A percentile compares a stretch with the other conserved stretches of the same genome.
These are phyloP conservation scores for Didymella pomorum DNA, from an alignment of 2,329 filamentous ascomycete genomes.

Conservation along the genomic window DNA sequence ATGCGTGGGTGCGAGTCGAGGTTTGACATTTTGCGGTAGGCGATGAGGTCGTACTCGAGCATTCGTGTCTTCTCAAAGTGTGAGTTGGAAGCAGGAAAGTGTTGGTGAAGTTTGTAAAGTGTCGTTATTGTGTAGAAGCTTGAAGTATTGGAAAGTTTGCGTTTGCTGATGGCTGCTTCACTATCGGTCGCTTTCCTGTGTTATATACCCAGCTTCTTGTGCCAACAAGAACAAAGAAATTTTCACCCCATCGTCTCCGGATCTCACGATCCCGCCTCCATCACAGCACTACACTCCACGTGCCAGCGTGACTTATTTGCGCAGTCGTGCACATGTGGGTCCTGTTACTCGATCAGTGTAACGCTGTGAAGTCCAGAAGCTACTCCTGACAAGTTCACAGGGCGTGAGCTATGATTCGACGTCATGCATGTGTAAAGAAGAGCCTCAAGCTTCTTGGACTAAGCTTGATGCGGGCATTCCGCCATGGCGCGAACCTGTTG, in stretches of 20 bases:
- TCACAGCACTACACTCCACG: conserved; percentile 12
- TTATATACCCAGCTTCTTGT: conserved; percentile 8
- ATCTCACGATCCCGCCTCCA: conserved; percentile 22
- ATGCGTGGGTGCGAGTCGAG: conserved; percentile 35
- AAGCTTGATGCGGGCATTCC: conserved; percentile 9
- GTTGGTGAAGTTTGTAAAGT: not conserved
- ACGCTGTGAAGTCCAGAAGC: conserved; percentile 18
- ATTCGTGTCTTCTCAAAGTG: conserved; percentile 2
- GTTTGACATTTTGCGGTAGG: conserved; percentile 30
- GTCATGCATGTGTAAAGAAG: conserved; percentile 19
- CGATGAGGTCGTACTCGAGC: conserved; percentile 15
- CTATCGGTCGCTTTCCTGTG: not conserved
- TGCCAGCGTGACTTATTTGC: conserved; percentile 5
- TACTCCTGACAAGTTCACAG: conserved; percentile 1
- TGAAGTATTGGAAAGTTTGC: conserved; percentile 2
- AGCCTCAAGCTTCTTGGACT: not conserved
- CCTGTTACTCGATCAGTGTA: conserved; percentile 11
- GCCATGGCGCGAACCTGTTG: conserved; percentile 19
- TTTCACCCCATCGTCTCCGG: conserved; percentile 13
- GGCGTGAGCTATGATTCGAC: conserved; percentile 5
- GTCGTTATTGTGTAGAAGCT: not conserved
- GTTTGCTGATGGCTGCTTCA: conserved; percentile 15
- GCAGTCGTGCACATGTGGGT: conserved; percentile 15
- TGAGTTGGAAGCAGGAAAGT: not conserved
- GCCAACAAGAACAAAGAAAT: conserved; percentile 8